Base-by-base conservation (phyloP, 2,329 filamentous ascomycete species). In the Aspergillus amoenus region DNA sequence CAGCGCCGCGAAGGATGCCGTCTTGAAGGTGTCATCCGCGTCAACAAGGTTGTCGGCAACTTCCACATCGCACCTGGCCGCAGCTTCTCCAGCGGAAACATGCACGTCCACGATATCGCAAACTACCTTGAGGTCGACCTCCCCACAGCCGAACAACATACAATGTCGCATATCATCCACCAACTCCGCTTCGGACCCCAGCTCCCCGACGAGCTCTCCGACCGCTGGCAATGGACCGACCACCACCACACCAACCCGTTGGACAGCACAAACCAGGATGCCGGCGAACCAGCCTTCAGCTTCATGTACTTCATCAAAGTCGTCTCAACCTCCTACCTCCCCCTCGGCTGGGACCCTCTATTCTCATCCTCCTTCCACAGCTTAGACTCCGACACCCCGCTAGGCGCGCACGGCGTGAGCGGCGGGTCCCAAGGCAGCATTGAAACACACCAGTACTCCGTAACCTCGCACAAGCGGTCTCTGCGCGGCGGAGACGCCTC, bases 301-400 rank as follows among this genome's bases (percentile, higher is more conserved):
- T 99, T 88, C 76, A 96, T 97, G 91, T 99, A 99, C 81, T 99
- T 99, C 76, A 83, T 99, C 76, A 99, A 99, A 82, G 94, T 99
- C 56, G 94, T 99, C 32, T 91, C 90, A 3, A 99, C 94, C 2
- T 93, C 92, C 1, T 99, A 97, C 73, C 83, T 97, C 24, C 92
- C 94, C 2, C 83, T 99, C 1, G 92, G 92, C 61, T 96, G 91
- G 91, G 88, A 92, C 70, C 85, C 86, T 67, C 82, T 81, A 58
- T 75, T 73, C 55, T 76, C 74, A 0, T 66, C 70, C 49, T 62
- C 72, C 21, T 63, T 74, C 22, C 72, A 77, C 61, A 71, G 66
- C 22, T 64, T 78, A n/a, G 52, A 55, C 56, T 80, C 87, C 46
- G 79, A 83, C 46, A 77, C 84, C 12, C 85, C 86, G 52, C 78